These are phyloP conservation scores for Lepiota brunneoincarnata DNA, from an alignment of 768 basidiomycete species.

Conservation along the genomic window DNA sequence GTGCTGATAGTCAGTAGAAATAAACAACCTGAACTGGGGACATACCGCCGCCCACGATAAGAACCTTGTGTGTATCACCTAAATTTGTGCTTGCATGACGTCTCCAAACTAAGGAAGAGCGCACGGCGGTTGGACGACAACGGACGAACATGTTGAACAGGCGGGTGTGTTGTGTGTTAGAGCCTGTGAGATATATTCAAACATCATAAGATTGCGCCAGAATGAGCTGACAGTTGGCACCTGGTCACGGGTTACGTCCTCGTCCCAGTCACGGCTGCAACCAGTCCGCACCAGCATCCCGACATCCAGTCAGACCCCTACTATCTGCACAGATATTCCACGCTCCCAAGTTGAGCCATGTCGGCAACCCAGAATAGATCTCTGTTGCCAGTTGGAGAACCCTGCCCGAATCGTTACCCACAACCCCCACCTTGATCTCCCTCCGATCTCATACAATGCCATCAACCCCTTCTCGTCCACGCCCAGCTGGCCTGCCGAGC, in stretches of 20 bases:
- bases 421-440: not conserved
- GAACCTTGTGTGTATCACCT: constrained; percentile 70
- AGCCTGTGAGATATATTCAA: no score
- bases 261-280: not conserved
- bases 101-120: constrained; percentile 10
- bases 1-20: not conserved
- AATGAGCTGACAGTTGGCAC: constrained; percentile 6
- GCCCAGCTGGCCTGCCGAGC: constrained; percentile 1
- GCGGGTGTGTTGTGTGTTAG: not conserved
- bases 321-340: constrained; percentile 1
- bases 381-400: no score
- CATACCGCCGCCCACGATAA: constrained; percentile 87
- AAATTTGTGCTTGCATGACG: constrained; percentile 36
- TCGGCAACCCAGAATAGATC: not conserved
- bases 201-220: constrained; percentile 6
- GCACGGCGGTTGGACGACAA: not conserved
- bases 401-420: no score
- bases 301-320: not conserved
- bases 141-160: constrained; percentile 5
- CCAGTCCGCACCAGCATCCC: not conserved
- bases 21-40: constrained; percentile 7
- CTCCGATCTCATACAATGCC: no score
- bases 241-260: not conserved
- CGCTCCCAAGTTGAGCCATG: not conserved
- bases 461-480: not conserved